A percentile compares a stretch with the other conserved stretches of the same genome.
phyloP scores from a whole-genome alignment of 768 basidiomycete species.

The Paxillus rubicundulus region DNA sequence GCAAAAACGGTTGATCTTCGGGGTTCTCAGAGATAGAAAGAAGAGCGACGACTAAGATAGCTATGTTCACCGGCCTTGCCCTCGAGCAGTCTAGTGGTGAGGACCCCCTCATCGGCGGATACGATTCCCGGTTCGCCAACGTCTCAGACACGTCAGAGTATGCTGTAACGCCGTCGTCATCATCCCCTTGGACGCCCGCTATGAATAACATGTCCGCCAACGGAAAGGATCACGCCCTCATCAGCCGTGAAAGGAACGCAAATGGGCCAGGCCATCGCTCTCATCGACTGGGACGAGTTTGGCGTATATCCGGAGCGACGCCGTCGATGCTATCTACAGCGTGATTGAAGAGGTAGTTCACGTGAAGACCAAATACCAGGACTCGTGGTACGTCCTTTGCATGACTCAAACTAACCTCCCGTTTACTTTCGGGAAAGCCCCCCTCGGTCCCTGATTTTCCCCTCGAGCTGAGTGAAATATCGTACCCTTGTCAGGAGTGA shows the following conservation, averaged over 20 bases:
- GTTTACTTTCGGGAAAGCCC: conserved; percentile 19
- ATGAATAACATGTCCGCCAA: conserved; percentile 39
- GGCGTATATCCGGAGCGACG: conserved; percentile 34
- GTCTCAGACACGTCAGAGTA: conserved; percentile 32
- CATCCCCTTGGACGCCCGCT: conserved; percentile 42
- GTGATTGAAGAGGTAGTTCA: conserved; percentile 36
- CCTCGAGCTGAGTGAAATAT: neutral
- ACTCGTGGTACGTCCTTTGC: conserved; percentile 40
- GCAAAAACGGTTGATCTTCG: conserved; percentile 15
- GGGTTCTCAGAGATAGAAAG: conserved; percentile 24
- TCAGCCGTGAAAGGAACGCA: conserved; percentile 32
- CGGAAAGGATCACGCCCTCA: conserved; percentile 24
- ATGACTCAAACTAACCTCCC: conserved; percentile 29
- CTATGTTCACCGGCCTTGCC: conserved; percentile 42
- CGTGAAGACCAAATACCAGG: conserved; percentile 23
- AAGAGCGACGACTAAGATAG: conserved; percentile 7
- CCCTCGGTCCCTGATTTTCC: neutral
- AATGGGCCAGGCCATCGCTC: conserved; percentile 31
- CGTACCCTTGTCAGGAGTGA: conserved; percentile 22
- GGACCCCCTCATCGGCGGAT: conserved; percentile 43
- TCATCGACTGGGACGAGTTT: conserved; percentile 44
- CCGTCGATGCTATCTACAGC: conserved; percentile 40
- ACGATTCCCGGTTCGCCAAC: conserved; percentile 33
- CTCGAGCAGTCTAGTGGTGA: conserved; percentile 41
- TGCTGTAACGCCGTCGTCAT: conserved; percentile 33